Percentiles rank a stretch among this genome's conserved stretches.
These are phyloP conservation scores for Castanea crenata DNA, from an alignment of 306 rosid genomes.

Conservation along the genomic window DNA sequence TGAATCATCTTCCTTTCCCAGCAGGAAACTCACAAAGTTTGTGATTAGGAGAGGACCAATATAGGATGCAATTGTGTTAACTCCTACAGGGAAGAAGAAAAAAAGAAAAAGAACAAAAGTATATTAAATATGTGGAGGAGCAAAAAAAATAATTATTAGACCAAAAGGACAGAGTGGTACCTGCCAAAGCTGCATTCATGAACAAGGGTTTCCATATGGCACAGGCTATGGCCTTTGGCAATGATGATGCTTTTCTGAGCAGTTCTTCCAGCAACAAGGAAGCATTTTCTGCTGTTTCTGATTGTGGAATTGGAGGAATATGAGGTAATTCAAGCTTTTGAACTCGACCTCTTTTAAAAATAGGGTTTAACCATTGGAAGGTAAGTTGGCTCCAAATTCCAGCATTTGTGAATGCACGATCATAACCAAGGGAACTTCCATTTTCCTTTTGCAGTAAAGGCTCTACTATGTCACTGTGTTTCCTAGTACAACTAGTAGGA, in stretches of 20 bases:
- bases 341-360: constrained; percentile 60
- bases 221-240: constrained; percentile 52
- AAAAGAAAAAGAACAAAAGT: constrained; percentile 9
- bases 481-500: constrained; percentile 14
- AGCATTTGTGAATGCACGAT: constrained; percentile 37
- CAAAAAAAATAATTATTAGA: background rate
- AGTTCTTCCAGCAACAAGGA: constrained; percentile 57
- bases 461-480: constrained; percentile 34
- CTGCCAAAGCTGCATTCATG: constrained; percentile 76
- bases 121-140: background rate
- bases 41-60: constrained; percentile 56
- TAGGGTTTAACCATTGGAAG: constrained; percentile 73
- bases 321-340: constrained; percentile 59
- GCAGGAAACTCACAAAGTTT: too few relatives aligned
- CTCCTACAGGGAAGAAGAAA: constrained; percentile 35
- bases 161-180: constrained; percentile 24
- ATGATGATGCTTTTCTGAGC: constrained; percentile 44
- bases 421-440: constrained; percentile 9
- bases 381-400: constrained; percentile 69
- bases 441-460: constrained; percentile 47
- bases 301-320: constrained; percentile 65
- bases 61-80: constrained; percentile 72
- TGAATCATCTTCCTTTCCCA: too few relatives aligned
- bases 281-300: constrained; percentile 66
- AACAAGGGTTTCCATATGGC: constrained; percentile 57